These are phyloP conservation scores for Candida pseudofarinosa DNA, from an alignment of 805 yeast genomes.

Conservation along the genomic window DNA sequence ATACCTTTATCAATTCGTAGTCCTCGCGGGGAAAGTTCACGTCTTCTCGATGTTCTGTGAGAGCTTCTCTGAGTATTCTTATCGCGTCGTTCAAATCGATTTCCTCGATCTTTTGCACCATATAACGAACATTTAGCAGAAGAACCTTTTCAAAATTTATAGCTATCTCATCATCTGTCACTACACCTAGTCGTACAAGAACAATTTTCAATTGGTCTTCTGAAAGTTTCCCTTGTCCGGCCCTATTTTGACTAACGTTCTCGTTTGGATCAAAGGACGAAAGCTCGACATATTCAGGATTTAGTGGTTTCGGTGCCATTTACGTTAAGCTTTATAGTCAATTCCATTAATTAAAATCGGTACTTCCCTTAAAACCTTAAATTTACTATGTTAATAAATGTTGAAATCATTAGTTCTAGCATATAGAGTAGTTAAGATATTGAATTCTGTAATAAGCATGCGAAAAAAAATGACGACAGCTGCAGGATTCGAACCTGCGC, in stretches of 20 bases:
- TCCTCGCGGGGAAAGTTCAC: slow-evolving; percentile 35
- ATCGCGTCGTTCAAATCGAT: slow-evolving; percentile 23
- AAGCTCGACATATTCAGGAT: slow-evolving; percentile 14
- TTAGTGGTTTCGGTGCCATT: not conserved
- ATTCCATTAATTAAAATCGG: not conserved
- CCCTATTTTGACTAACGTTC: not conserved
- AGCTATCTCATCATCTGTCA: slow-evolving; percentile 17
- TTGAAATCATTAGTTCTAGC: no score
- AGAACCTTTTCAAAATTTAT: slow-evolving; percentile 8
- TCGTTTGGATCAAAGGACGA: slow-evolving; percentile 4
- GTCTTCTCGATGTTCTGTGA: slow-evolving; percentile 31
- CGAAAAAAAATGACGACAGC: slow-evolving; percentile 34
- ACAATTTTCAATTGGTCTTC: slow-evolving; percentile 11
- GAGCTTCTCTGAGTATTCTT: slow-evolving; percentile 28
- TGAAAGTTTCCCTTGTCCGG: not conserved
- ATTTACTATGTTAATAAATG: no score
- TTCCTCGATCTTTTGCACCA: slow-evolving; percentile 26
- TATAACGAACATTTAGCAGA: slow-evolving; percentile 13
- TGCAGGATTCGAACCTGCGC: slow-evolving; percentile 51
- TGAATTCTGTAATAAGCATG: not conserved
- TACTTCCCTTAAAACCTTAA: not conserved
- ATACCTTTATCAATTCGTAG: slow-evolving; percentile 26
- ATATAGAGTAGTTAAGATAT: no score
- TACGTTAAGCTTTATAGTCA: not conserved
- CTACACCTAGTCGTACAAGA: slow-evolving; percentile 19